Base-by-base conservation (phyloP, 257 asterid genomes). In the Ligustrum vulgare region DNA sequence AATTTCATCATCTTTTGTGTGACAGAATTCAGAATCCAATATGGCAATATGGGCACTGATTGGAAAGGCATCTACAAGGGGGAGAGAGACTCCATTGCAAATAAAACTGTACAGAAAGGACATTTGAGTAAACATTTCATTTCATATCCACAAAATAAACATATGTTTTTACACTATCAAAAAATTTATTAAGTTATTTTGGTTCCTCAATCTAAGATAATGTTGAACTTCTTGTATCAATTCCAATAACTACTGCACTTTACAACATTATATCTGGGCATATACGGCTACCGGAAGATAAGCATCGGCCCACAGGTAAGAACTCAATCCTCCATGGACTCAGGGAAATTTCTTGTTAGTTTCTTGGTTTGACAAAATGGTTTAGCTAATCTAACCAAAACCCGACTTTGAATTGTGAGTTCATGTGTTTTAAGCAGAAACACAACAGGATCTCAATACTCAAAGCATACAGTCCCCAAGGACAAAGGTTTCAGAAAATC, bases 181-280 rank as follows among this genome's bases (percentile, higher is more conserved):
- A n/a, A n/a, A n/a, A n/a, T n/a, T n/a, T n/a, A n/a, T n/a, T n/a
- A n/a, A n/a, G n/a, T n/a, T n/a, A 58, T 41, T 54, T 28, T 33
- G 33, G 31, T 3, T 72, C 65, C 70, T 54, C 54, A 69, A 70
- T 70, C 71, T 8, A 54, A 32, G 12, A 54, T 25, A 25, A 25
- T 4, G 9, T 18, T 33, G 47, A 7, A 74, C 72, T 74, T 18
- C 47, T 64, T 49, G 15, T 23, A 75, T 51, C 18, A 56, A 22
- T 25, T 23, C 69, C 33, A 28, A 22, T 75, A 74, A 33, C 8
- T 3, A 33, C 67, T 18, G 37, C 39, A 31, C 22, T 72, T 25
- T 79, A 78, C 73, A 75, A 12, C 54, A 70, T 37, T 56, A 73
- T 72, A 81, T 71, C 74, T 77, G 58, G 72, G 63, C 39, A 72